Conservation (phyloP, 768 basidiomycete species). For the Tephrocybe sp. region DNA sequence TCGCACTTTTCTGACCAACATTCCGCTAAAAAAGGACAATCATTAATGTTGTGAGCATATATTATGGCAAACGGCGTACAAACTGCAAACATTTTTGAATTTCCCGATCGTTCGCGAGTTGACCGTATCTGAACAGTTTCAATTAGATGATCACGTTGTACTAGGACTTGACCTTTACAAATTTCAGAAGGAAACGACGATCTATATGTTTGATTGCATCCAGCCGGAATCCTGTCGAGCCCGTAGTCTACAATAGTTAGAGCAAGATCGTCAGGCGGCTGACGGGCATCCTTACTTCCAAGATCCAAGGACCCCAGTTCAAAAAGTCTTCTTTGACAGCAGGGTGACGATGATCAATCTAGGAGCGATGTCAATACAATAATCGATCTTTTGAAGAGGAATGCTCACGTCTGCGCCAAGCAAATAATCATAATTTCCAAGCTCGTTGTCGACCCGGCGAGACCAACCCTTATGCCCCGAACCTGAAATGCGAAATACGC, state of each 20-base stretch:
- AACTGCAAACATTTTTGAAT: conserved; percentile 56
- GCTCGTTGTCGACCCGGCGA: conserved; percentile 70
- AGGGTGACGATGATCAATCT: conserved; percentile 86
- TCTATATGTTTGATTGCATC: conserved; percentile 94
- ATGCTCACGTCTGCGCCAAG: conserved; percentile 66
- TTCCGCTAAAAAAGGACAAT: conserved; percentile 52
- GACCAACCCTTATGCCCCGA: conserved; percentile 79
- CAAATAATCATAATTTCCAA: conserved; percentile 87
- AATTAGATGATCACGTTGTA: neutral
- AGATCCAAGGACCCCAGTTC: conserved; percentile 77
- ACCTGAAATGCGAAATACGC: conserved; percentile 71
- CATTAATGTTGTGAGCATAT: neutral
- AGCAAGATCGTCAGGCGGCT: conserved; percentile 1
- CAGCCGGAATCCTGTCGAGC: conserved; percentile 73
- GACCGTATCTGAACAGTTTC: conserved; percentile 43
- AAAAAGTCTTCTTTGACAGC: conserved; percentile 73
- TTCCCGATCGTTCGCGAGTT: conserved; percentile 42
- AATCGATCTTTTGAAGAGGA: neutral
- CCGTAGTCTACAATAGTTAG: conserved; percentile 50
- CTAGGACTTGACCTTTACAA: conserved; percentile 42
- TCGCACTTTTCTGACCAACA: conserved; percentile 77
- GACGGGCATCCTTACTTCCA: conserved; percentile 34
- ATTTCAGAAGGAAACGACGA: conserved; percentile 60
- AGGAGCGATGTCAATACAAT: conserved; percentile 3
- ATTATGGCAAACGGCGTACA: conserved; percentile 29